Conservation (phyloP, 2,329 filamentous ascomycete genomes). For the Blumeriella jaapii region DNA sequence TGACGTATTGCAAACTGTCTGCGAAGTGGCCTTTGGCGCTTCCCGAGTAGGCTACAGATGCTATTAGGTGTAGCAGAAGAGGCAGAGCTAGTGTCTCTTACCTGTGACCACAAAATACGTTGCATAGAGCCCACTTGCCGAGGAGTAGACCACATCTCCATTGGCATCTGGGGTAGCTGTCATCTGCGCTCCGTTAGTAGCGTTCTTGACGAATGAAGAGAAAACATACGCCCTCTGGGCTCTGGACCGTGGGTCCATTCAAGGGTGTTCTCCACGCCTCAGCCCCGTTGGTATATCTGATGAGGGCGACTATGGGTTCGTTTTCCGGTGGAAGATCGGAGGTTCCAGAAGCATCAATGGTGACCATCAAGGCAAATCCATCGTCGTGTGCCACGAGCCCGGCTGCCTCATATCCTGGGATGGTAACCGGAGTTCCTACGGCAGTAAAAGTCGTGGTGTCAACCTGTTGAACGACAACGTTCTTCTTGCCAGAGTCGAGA, state of each 20-base stretch:
- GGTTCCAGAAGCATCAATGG: conserved; percentile 38
- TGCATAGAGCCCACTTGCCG: conserved; percentile 42
- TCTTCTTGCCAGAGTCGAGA: conserved; percentile 42
- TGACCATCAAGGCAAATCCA: conserved; percentile 49
- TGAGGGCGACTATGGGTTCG: conserved; percentile 44
- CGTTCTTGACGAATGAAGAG: background rate
- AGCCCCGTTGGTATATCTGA: conserved; percentile 43
- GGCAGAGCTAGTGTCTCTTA: conserved; percentile 1
- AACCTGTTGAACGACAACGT: conserved; percentile 46
- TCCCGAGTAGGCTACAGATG: conserved; percentile 37
- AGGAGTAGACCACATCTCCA: conserved; percentile 49
- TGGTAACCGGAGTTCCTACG: conserved; percentile 38
- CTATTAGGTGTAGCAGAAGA: background rate
- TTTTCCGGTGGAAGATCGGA: conserved; percentile 35
- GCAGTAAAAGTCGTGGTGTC: conserved; percentile 42
- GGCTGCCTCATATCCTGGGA: conserved; percentile 45
- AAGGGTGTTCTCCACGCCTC: conserved; percentile 48
- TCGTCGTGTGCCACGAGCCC: conserved; percentile 51
- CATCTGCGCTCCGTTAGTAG: conserved; percentile 28
- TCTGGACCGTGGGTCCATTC: conserved; percentile 43
- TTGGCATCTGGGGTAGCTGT: conserved; percentile 46
- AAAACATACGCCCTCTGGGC: conserved; percentile 19
- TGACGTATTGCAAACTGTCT: conserved; percentile 42
- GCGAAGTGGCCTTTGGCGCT: conserved; percentile 44
- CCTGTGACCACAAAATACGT: conserved; percentile 51